phyloP scores from a whole-genome alignment of 805 yeast species.

The Kodamaea kakaduensis region DNA sequence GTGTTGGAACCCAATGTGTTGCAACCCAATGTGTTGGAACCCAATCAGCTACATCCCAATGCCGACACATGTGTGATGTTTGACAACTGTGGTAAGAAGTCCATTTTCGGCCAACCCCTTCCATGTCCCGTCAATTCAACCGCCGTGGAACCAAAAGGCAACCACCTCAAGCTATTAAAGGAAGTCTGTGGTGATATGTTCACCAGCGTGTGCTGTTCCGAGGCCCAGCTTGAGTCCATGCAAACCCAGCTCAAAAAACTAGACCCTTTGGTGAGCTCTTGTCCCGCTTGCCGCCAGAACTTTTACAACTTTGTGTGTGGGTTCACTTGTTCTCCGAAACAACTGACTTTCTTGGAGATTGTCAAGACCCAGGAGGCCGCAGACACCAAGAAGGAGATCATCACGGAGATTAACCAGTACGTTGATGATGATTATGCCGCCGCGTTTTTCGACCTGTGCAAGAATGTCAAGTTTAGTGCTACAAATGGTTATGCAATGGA shows the following conservation, averaged over 20 bases:
- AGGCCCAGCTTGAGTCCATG: slow-evolving; percentile 54
- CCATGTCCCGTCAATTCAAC: slow-evolving; percentile 67
- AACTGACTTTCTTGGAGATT: slow-evolving; percentile 68
- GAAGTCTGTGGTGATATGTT: slow-evolving; percentile 59
- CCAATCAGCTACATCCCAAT: slow-evolving; percentile 8
- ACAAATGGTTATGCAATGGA: slow-evolving; percentile 98
- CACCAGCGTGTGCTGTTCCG: slow-evolving; percentile 60
- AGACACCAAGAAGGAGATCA: slow-evolving; percentile 53
- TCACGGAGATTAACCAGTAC: slow-evolving; percentile 64
- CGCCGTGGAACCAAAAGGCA: slow-evolving; percentile 46
- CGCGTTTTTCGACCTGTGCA: slow-evolving; percentile 76
- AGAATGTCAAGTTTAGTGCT: slow-evolving; percentile 84
- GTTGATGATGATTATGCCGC: slow-evolving; percentile 59
- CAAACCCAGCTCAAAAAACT: slow-evolving; percentile 39
- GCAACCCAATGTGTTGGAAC: too few relatives aligned
- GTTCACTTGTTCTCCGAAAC: slow-evolving; percentile 87
- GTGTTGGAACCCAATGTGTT: too few relatives aligned
- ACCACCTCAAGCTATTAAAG: slow-evolving; percentile 43
- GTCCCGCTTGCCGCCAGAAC: slow-evolving; percentile 91
- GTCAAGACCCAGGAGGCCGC: slow-evolving; percentile 48
- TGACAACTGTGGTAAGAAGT: slow-evolving; percentile 71
- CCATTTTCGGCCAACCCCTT: slow-evolving; percentile 70
- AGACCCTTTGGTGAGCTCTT: slow-evolving; percentile 40
- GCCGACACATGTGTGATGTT: slow-evolving; percentile 62
- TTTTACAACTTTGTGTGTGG: slow-evolving; percentile 80